Evolutionary conservation across 1,139 yeast species (phyloP), one percentile per base, ranked within the genome.

Genomic region (Taphrina pruni): DNA sequence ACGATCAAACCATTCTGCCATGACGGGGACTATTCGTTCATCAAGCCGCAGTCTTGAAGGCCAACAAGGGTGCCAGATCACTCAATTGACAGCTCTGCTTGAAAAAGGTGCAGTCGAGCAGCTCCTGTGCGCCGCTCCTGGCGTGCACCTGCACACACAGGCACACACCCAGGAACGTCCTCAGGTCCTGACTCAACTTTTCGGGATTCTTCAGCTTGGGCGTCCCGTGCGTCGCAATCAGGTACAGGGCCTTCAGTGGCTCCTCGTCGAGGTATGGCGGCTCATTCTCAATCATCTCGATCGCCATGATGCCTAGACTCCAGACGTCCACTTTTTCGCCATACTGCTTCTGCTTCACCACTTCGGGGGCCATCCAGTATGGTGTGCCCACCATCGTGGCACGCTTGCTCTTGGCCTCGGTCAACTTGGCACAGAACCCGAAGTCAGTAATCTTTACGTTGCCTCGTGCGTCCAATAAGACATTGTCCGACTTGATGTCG

Each of bases 281-380:
- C 77, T 94, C 99, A 35, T 97, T 95, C 80, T 94, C 99, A 73
- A 94, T 89, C 98, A 94, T 93, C 80, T 94, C 99, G 75, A 94
- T 94, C 1, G 97, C 90, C 98, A 94, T 95, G 74, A 94, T 94
- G 73, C 99, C 99, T 72, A 94, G 81, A 2, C 97, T 91, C 99
- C 99, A 94, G 51, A 95, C 95, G 79, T 94, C 99, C 32, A 94
- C 97, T 78, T 94, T 94, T 74, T 90, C 97, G 75, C 93, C 99
- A 32, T 57, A 61, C 21, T 41, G 48, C 58, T 92, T 91, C 76
- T 93, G 97, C 79, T 92, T 90, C 67, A 94, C 97, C 64, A 94
- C 98, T 80, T 94, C 99, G 2, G 99, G 99, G 0, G 99, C 99
- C 99, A 94, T 94, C 99, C 99, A 94, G 78, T 94, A 94, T 12